phyloP scores from a whole-genome alignment of 352 stramenopile species.

The Pythium utonaiense region DNA sequence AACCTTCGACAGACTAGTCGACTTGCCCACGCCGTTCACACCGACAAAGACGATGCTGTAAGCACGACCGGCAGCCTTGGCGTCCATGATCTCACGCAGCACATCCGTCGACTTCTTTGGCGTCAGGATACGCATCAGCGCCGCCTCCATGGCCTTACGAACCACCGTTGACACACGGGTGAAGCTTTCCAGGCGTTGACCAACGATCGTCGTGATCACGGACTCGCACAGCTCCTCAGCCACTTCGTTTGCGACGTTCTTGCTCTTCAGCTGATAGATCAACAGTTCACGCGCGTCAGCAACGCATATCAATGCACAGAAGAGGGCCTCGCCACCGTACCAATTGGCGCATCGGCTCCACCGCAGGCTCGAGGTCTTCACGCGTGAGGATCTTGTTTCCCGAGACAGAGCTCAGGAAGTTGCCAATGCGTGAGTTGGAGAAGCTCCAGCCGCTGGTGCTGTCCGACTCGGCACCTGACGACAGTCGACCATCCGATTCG shows the following conservation, averaged over 20 bases:
- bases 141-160: conserved; percentile 92
- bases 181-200: conserved; percentile 94
- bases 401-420: conserved; percentile 80
- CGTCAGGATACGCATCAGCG: conserved; percentile 93
- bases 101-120: conserved; percentile 96
- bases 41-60: conserved; percentile 99
- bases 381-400: conserved; percentile 91
- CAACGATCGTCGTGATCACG: conserved; percentile 92
- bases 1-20: conserved; percentile 98
- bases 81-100: conserved; percentile 91
- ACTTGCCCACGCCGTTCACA: conserved; percentile 99
- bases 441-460: conserved; percentile 72
- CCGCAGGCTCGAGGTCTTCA: conserved; percentile 90
- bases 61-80: conserved; percentile 81
- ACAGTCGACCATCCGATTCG: conserved; percentile 42
- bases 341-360: conserved; percentile 93
- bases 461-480: conserved; percentile 69
- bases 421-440: conserved; percentile 71
- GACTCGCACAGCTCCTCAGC: conserved; percentile 93
- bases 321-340: conserved; percentile 26
- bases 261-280: conserved; percentile 86
- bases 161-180: conserved; percentile 91
- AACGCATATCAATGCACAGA: not conserved
- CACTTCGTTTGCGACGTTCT: conserved; percentile 97
- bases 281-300: not conserved